Evolutionary conservation across 2,329 filamentous ascomycete species (phyloP), one percentile per base, ranked within the genome.

Genomic region (Diaporthe sp.): DNA sequence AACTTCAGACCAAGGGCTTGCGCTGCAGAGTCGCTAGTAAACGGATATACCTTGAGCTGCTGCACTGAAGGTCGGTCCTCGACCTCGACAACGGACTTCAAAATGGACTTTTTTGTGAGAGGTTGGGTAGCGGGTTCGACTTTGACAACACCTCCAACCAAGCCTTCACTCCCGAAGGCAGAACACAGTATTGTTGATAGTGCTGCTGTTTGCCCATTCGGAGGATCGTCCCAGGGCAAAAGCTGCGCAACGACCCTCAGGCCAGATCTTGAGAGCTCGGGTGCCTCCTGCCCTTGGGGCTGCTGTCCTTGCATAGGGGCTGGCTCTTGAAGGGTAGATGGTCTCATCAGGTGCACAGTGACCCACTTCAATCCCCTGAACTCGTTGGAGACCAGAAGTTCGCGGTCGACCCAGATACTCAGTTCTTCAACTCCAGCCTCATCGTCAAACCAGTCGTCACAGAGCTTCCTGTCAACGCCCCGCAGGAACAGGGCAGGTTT

Each of bases 91-190:
- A 79, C 76, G 9, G 78, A 68, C 57, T 81, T 81, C 7, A 80
- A 74, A 7, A 95, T 86, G 0, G 91, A 88, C 55, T 90, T 92
- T 75, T 92, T 91, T 8, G 92, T 88, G n/a, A 95, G 86, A 71
- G 93, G 94, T 55, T 89, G 86, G 19, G 94, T 92, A 1, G 96
- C 96, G 13, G 94, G 92, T 81, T 98, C 95, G 42, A 99, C 89
- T 77, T 96, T 95, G 74, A 98, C 90, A 57, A 98, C 91, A 0
- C 95, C 95, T 17, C 97, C 97, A 13, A 98, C 94, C 70, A 98
- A 89, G 2, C 92, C 92, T 53, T 91, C 87, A 71, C 91, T 92
- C 3, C 92, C 93, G 31, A 99, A 88, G 0, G 94, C 90, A 42
- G 90, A 90, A 82, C 94, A 98, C 9, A 99, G 86, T 4, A 92